Evolutionary conservation across 495 filamentous ascomycete species (phyloP).

Genomic region (Hypoxylon lienhwacheense): DNA sequence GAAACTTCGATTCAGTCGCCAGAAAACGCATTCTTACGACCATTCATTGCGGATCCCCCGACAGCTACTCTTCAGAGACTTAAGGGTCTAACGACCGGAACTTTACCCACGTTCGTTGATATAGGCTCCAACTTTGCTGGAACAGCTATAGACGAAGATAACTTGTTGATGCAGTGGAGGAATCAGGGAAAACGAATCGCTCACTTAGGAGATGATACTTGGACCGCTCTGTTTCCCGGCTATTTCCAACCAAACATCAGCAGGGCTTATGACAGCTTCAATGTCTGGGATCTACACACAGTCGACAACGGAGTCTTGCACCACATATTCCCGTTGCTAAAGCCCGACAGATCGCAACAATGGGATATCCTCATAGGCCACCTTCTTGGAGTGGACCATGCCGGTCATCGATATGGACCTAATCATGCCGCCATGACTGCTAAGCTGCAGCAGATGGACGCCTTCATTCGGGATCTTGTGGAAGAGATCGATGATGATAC

Average conservation of each 20-base stretch:
- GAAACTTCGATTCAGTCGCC: conserved; percentile 73
- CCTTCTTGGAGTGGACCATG: conserved; percentile 94
- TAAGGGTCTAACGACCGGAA: conserved; percentile 94
- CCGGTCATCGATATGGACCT: conserved; percentile 93
- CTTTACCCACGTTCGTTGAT: conserved; percentile 92
- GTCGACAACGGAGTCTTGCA: conserved; percentile 96
- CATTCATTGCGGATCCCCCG: conserved; percentile 96
- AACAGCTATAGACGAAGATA: conserved; percentile 97
- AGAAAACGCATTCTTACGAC: conserved; percentile 81
- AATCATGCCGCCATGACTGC: conserved; percentile 88
- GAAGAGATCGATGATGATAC: conserved; percentile 78
- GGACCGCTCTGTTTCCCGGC: conserved; percentile 87
- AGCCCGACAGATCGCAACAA: conserved; percentile 59
- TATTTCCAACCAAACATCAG: conserved; percentile 88
- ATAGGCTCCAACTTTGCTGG: conserved; percentile 93
- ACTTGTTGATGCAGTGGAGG: conserved; percentile 80
- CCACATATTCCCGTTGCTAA: conserved; percentile 83
- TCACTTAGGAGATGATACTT: conserved; percentile 95
- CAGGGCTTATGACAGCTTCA: conserved; percentile 89
- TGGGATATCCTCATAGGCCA: conserved; percentile 96
- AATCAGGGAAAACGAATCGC: conserved; percentile 81
- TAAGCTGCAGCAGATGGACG: conserved; percentile 91
- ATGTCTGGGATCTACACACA: conserved; percentile 96
- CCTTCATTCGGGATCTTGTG: conserved; percentile 70
- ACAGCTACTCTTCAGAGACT: conserved; percentile 89